phyloP scores from a whole-genome alignment of 495 filamentous ascomycete genomes.

The Podospora pseudopauciseta region DNA sequence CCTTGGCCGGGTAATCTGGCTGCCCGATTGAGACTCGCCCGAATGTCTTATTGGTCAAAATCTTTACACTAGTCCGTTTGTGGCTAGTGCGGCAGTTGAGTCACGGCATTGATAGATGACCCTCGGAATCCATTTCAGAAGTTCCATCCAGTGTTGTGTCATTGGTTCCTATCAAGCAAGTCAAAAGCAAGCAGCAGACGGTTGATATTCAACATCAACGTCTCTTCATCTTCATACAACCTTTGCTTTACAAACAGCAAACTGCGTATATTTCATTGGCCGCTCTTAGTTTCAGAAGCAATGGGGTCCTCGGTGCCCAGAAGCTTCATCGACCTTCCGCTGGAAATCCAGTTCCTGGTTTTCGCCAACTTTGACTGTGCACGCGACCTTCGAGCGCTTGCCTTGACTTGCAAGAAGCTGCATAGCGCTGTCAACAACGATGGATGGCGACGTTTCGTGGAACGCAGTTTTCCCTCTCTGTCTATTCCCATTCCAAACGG shows the following conservation, averaged over 20 bases:
- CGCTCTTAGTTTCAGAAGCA: neutral
- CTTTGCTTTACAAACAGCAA: neutral
- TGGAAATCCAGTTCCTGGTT: conserved; percentile 40
- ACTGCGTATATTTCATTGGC: neutral
- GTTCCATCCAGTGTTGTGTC: neutral
- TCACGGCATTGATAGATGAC: neutral
- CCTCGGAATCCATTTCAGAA: neutral
- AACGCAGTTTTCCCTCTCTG: conserved; percentile 36
- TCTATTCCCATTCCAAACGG: conserved; percentile 17
- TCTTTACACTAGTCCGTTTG: neutral
- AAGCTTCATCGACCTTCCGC: conserved; percentile 28
- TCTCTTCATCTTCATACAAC: neutral
- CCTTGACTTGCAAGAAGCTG: conserved; percentile 30
- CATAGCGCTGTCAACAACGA: conserved; percentile 28
- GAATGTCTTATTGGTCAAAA: neutral
- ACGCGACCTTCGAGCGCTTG: conserved; percentile 34
- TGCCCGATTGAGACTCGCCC: neutral
- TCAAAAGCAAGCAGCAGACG: neutral
- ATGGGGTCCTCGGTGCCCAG: conserved; percentile 2
- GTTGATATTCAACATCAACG: neutral
- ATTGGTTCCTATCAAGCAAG: neutral
- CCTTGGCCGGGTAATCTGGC: neutral
- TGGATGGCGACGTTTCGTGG: conserved; percentile 46
- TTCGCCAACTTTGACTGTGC: conserved; percentile 39
- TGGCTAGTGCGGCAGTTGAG: neutral